Evolutionary conservation across 1,284 basidiomycete species (phyloP), one percentile per base, ranked within the genome.

Genomic region (Moniliella sp.): DNA sequence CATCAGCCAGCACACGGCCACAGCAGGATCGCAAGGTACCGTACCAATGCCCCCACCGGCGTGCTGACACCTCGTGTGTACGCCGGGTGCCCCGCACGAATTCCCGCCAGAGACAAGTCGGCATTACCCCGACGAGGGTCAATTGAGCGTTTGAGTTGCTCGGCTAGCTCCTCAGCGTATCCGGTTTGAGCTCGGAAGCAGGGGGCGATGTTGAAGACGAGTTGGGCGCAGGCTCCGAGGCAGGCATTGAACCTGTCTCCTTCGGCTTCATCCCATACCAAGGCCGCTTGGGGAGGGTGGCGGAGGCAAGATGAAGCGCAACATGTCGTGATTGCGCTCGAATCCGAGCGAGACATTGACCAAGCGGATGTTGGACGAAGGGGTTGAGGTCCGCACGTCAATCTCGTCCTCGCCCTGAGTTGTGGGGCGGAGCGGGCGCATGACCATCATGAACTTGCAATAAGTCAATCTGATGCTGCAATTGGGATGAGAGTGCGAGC

Each of bases 261-360:
- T 23, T 15, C 32, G n/a, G n/a, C n/a, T n/a, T n/a, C n/a, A n/a
- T n/a, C n/a, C n/a, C n/a, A n/a, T n/a, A n/a, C n/a, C 15, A n/a
- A 25, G 18, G 8, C 12, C n/a, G 11, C 13, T 9, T 4, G 15
- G 27, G 30, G 30, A n/a, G n/a, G n/a, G n/a, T n/a, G n/a, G n/a
- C 1, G 18, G 27, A n/a, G 38, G 33, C 2, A 43, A 21, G 14
- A 43, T 7, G 8, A 46, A 2, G 39, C 38, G 34, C 15, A 46
- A 33, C 18, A 50, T 30, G 14, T 50, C 45, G 5, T 36, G 16
- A 5, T 39, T 34, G 4, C 51, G 30, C 30, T 57, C 50, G 32
- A 55, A 57, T 15, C 53, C 53, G n/a, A 48, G 39, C 27, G 47
- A 52, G n/a, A 57, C 48, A 16, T 42, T 37, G 34, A 57, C 25